phyloP scores from a whole-genome alignment of 2,329 filamentous ascomycete genomes.

The Colletotrichum paranaense region DNA sequence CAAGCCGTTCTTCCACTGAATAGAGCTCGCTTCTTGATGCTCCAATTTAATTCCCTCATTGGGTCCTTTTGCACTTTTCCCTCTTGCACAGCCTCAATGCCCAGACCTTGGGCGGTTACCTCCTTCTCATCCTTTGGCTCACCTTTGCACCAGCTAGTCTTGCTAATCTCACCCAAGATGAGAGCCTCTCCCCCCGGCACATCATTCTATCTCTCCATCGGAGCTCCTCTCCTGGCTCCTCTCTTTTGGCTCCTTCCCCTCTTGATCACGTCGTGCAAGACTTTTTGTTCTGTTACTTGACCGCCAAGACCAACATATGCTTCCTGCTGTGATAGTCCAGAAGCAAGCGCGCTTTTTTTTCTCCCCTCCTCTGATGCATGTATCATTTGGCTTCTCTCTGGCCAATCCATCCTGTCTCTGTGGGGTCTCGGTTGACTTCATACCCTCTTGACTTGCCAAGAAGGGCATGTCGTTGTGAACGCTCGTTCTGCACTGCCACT shows the following conservation, averaged over 20 bases:
- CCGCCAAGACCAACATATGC: conserved; percentile 24
- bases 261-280: conserved; percentile 18
- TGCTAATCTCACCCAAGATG: conserved; percentile 29
- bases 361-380: not conserved
- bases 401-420: conserved; percentile 8
- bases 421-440: conserved; percentile 30
- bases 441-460: conserved; percentile 30
- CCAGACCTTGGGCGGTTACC: conserved; percentile 32
- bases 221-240: not conserved
- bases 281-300: not conserved
- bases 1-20: conserved; percentile 9
- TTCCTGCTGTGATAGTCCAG: conserved; percentile 21
- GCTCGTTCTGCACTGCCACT: conserved; percentile 25
- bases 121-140: conserved; percentile 17
- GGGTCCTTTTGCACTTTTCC: conserved; percentile 32
- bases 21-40: conserved; percentile 27
- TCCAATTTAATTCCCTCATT: conserved; percentile 33
- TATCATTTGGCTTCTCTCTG: conserved; percentile 15
- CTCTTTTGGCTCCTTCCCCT: conserved; percentile 31
- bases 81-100: conserved; percentile 35
- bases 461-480: conserved; percentile 35
- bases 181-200: conserved; percentile 17
- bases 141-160: conserved; percentile 16
- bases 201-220: conserved; percentile 21
- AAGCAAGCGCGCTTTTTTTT: conserved; percentile 30